Percentiles rank a stretch among this genome's conserved stretches.
phyloP scores from a whole-genome alignment of 352 stramenopile species.

The Globisporangium recalcitrans region DNA sequence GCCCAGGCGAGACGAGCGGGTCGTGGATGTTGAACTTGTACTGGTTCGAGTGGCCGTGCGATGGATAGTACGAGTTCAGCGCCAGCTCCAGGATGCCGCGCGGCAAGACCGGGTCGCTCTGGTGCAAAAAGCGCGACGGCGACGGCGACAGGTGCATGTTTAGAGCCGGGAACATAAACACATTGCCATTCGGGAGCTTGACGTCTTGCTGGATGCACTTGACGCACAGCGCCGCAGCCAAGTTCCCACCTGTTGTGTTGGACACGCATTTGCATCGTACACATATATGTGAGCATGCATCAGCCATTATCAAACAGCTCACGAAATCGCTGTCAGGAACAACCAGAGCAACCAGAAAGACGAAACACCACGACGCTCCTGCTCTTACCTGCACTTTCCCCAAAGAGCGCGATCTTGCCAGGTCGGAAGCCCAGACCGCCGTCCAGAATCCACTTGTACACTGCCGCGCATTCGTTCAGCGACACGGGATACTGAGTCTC shows the following conservation, averaged over 20 bases:
- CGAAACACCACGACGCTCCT: not conserved
- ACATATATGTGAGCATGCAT: not conserved
- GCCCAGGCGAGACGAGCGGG: conserved; percentile 75
- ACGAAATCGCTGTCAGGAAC: not conserved
- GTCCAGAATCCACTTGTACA: conserved; percentile 84
- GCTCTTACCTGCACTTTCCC: conserved; percentile 51
- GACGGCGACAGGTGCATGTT: conserved; percentile 86
- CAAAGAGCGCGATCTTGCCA: conserved; percentile 68
- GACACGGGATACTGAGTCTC: conserved; percentile 80
- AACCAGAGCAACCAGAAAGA: not conserved
- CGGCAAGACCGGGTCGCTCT: conserved; percentile 82
- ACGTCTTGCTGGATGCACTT: conserved; percentile 79
- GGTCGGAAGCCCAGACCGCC: conserved; percentile 70
- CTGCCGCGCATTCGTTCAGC: conserved; percentile 68
- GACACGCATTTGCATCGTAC: not conserved
- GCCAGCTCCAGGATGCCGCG: conserved; percentile 74
- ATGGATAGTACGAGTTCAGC: conserved; percentile 83
- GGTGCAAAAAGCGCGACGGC: conserved; percentile 83
- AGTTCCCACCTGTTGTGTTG: conserved; percentile 60
- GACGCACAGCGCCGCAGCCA: conserved; percentile 79
- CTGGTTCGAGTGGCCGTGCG: conserved; percentile 76
- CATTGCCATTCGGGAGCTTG: conserved; percentile 63
- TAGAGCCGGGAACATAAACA: conserved; percentile 89
- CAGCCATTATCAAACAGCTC: not conserved
- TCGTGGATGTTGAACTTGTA: conserved; percentile 89